These are phyloP conservation scores for Phytophthora nicotianae DNA, from an alignment of 352 stramenopile species.

Conservation along the genomic window DNA sequence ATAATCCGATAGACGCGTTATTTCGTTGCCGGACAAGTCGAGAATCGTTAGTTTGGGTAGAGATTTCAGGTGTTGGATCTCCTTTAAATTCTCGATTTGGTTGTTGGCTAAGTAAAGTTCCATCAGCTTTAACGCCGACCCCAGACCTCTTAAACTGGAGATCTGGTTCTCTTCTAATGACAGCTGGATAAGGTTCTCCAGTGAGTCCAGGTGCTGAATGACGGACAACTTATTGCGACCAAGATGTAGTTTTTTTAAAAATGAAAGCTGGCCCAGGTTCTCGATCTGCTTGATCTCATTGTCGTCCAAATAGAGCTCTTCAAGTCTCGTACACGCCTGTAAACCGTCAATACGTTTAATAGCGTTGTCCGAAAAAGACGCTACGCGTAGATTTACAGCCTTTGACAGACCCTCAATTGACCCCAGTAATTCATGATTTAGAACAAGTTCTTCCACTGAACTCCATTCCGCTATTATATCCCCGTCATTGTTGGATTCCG, in stretches of 20 bases:
- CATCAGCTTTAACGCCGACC: conserved; percentile 72
- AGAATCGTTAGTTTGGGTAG: conserved; percentile 88
- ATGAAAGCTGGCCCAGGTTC: conserved; percentile 56
- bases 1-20: conserved; percentile 67
- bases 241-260: conserved; percentile 79
- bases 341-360: conserved; percentile 68
- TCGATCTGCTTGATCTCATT: conserved; percentile 78
- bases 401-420: conserved; percentile 60
- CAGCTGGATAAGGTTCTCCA: conserved; percentile 75
- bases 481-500: conserved; percentile 37
- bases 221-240: conserved; percentile 73
- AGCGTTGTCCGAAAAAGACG: conserved; percentile 74
- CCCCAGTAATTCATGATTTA: conserved; percentile 67
- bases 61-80: conserved; percentile 80
- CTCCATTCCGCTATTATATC: conserved; percentile 36
- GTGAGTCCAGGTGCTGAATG: conserved; percentile 63
- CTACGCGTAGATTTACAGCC: conserved; percentile 60
- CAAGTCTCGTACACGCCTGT: conserved; percentile 55
- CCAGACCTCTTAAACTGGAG: conserved; percentile 65
- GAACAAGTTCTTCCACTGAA: conserved; percentile 62
- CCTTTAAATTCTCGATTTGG: conserved; percentile 75
- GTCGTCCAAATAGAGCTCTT: conserved; percentile 81
- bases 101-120: conserved; percentile 91
- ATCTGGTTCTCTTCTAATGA: conserved; percentile 90
- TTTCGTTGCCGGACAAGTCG: conserved; percentile 83